These are phyloP conservation scores for Termitomyces heimii DNA, from an alignment of 768 basidiomycete species.

Conservation along the genomic window DNA sequence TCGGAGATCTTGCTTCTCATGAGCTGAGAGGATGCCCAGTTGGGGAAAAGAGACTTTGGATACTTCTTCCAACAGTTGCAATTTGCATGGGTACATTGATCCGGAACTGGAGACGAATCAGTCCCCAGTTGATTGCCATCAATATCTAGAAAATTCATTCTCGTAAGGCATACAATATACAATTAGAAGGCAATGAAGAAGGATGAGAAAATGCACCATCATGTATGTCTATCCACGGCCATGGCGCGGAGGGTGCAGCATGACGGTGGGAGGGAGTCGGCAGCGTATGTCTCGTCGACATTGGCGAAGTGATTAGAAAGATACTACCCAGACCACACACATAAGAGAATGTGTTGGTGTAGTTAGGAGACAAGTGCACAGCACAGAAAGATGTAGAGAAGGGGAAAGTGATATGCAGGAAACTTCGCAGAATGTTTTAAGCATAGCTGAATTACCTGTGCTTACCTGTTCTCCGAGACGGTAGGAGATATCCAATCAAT, in stretches of 20 bases:
- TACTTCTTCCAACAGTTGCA: conserved; percentile 35
- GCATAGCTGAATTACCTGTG: too few relatives aligned
- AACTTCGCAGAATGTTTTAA: too few relatives aligned
- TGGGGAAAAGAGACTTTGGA: conserved; percentile 46
- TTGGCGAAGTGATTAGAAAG: background rate
- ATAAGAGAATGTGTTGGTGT: background rate
- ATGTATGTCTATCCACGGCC: conserved; percentile 39
- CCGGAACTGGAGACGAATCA: conserved; percentile 27
- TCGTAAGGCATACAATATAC: background rate
- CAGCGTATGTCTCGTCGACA: conserved; percentile 8
- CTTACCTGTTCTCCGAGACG: too few relatives aligned
- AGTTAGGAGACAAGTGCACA: background rate
- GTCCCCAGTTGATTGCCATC: conserved; percentile 26
- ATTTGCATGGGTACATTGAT: conserved; percentile 26
- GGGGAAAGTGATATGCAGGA: too few relatives aligned
- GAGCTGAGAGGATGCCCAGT: conserved; percentile 46
- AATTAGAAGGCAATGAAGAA: background rate
- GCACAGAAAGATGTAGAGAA: background rate
- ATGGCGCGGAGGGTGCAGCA: conserved; percentile 39
- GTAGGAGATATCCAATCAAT: too few relatives aligned
- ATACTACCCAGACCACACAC: background rate
- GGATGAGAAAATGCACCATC: conserved; percentile 21
- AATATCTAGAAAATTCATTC: conserved; percentile 22
- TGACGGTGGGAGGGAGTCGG: conserved; percentile 35
- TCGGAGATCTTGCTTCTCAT: conserved; percentile 31